Conservation (phyloP, 75 land plant genomes). For the Pseudotsuga menziesii region DNA sequence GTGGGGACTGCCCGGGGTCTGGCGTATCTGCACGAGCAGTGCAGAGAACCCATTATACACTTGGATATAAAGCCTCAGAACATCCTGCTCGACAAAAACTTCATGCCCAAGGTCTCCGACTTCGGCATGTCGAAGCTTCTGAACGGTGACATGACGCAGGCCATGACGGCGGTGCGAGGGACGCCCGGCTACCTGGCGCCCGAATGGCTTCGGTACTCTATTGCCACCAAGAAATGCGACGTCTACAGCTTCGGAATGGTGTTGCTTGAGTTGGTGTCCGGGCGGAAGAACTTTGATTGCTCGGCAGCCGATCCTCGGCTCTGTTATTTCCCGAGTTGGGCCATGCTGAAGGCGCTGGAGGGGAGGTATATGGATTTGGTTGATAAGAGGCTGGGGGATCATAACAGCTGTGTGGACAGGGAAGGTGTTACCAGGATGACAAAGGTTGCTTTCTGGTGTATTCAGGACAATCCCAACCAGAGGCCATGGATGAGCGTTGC, state of each 20-base stretch:
- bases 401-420: neutral
- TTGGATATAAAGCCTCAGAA: constrained; percentile 46
- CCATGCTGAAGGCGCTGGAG: constrained; percentile 12
- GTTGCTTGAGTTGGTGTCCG: constrained; percentile 20
- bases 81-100: constrained; percentile 34
- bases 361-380: constrained; percentile 11
- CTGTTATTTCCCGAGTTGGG: constrained; percentile 8
- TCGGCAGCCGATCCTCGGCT: constrained; percentile 11
- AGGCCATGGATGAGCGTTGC: constrained; percentile 36
- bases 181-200: constrained; percentile 40
- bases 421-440: constrained; percentile 17
- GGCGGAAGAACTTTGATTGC: constrained; percentile 22
- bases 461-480: constrained; percentile 19
- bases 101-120: constrained; percentile 46
- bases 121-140: constrained; percentile 46
- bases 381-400: constrained; percentile 1
- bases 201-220: constrained; percentile 16
- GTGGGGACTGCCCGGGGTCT: constrained; percentile 27
- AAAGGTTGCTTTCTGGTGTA: constrained; percentile 28
- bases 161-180: constrained; percentile 29
- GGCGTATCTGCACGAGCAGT: constrained; percentile 31
- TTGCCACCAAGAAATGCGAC: constrained; percentile 22
- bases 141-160: constrained; percentile 17
- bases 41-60: constrained; percentile 32
- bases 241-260: constrained; percentile 45